Evolutionary conservation across 306 rosid species (phyloP), one percentile per base, ranked within the genome.

Genomic region (Medicago arabica): DNA sequence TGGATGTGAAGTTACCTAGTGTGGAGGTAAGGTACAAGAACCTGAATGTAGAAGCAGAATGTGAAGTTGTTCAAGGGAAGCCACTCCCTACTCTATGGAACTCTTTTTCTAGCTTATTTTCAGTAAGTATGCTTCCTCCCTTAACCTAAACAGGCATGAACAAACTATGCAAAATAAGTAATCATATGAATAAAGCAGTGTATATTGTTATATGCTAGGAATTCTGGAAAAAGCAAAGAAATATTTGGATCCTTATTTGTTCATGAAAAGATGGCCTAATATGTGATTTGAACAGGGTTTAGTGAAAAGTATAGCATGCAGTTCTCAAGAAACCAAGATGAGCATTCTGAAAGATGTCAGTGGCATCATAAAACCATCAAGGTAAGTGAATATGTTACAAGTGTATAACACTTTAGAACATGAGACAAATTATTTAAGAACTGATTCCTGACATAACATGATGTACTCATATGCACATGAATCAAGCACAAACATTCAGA

Each of bases 21-120:
- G 88, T 87, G 83, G 90, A 87, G 78, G 88, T 87, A 10, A 84
- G 66, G 76, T 87, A 81, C 81, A 79, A 84, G 83, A 84, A 84
- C 78, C 69, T 87, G 62, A 19, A 15, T 65, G 88, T 87, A 67
- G 83, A 78, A 68, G 90, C 83, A 50, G 87, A 87, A 67, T 87
- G 83, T 62, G 88, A 87, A 70, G 81, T 87, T 81, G 90, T 87
- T 72, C 81, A 79, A 82, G 90, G 90, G 59, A 87, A 87, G 86
- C 81, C 90, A 69, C 88, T 87, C 13, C 90, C 90, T 57, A 87
- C 90, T 44, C 68, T 87, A 67, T 87, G 88, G 90, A 87, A 87
- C 83, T 72, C 90, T 51, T 17, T 81, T 67, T 50, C 78, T 75
- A 82, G 75, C 84, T 61, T 53, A 40, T 62, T 87, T 28, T 84